Conservation (phyloP, 176 grass and related monocot species). For the Aegilops sharonensis region DNA sequence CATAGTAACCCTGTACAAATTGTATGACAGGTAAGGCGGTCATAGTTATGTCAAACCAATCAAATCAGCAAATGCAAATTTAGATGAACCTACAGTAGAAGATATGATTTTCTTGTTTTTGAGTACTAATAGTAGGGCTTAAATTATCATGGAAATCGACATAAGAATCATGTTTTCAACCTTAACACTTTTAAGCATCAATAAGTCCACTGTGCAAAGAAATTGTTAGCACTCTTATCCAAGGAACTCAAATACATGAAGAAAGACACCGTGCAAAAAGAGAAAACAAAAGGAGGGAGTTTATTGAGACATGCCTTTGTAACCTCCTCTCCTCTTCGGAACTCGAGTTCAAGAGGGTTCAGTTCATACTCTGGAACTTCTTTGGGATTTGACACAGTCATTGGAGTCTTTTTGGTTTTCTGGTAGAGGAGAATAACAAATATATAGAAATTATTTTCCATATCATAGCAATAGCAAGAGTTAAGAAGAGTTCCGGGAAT, state of each 20-base stretch:
- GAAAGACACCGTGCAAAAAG: not conserved
- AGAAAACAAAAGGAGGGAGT: not conserved
- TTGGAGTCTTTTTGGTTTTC: conserved; percentile 86
- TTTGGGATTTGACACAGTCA: conserved; percentile 83
- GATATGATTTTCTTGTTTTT: not conserved
- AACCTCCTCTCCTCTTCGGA: conserved; percentile 66
- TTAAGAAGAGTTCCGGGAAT: not conserved
- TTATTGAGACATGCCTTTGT: conserved; percentile 51
- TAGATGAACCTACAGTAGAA: not conserved
- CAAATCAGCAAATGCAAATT: not conserved
- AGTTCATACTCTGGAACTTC: conserved; percentile 95
- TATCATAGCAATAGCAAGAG: conserved; percentile 18
- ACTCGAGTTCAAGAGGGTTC: conserved; percentile 83
- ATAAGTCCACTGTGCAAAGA: not conserved
- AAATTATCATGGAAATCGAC: not conserved
- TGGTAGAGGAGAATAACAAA: conserved; percentile 27
- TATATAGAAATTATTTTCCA: not conserved
- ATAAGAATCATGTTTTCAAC: not conserved
- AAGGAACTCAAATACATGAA: not conserved
- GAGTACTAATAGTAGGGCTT: not conserved
- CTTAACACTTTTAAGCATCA: not conserved
- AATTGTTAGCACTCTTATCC: not conserved
- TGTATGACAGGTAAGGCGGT: conserved; percentile 21
- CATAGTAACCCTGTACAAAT: conserved; percentile 58
- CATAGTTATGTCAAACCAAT: conserved; percentile 15